Evolutionary conservation across 495 filamentous ascomycete genomes (phyloP).

Genomic region (Xylaria cubensis): DNA sequence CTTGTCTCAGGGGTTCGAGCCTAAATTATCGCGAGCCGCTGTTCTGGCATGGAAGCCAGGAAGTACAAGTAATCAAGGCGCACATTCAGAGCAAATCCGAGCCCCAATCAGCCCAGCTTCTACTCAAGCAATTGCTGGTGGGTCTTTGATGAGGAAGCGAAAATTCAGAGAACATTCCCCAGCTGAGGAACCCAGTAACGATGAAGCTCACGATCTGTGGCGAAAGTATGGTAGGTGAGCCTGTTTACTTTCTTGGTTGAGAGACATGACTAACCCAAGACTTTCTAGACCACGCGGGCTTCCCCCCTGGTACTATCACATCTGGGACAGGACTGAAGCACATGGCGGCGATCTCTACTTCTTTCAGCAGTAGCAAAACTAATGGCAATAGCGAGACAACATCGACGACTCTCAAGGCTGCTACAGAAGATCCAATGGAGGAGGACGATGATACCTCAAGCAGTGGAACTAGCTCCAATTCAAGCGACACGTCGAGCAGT

Average conservation of each 20-base stretch:
- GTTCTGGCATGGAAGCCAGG: conserved; percentile 11
- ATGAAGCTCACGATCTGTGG: conserved; percentile 29
- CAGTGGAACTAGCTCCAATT: conserved; percentile 29
- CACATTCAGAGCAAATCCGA: not conserved
- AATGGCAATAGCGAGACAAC: conserved; percentile 38
- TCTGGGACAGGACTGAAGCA: conserved; percentile 48
- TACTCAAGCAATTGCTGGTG: not conserved
- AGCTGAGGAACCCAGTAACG: conserved; percentile 8
- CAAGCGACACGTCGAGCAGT: conserved; percentile 16
- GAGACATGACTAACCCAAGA: conserved; percentile 39
- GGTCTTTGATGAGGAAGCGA: not conserved
- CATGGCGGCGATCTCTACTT: conserved; percentile 44
- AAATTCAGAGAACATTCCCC: conserved; percentile 4
- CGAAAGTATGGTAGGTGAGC: conserved; percentile 23
- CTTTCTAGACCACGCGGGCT: conserved; percentile 50
- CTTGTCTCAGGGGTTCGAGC: conserved; percentile 27
- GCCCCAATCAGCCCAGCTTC: not conserved
- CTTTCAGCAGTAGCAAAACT: conserved; percentile 34
- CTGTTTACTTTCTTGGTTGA: conserved; percentile 26
- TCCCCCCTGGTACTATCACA: conserved; percentile 57
- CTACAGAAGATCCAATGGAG: conserved; percentile 43
- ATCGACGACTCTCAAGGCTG: conserved; percentile 36
- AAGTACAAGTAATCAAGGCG: not conserved
- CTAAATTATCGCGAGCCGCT: conserved; percentile 24
- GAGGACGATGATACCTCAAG: conserved; percentile 41